These are phyloP conservation scores for Geranium incanum DNA, from an alignment of 441 rosid species.

Conservation along the genomic window DNA sequence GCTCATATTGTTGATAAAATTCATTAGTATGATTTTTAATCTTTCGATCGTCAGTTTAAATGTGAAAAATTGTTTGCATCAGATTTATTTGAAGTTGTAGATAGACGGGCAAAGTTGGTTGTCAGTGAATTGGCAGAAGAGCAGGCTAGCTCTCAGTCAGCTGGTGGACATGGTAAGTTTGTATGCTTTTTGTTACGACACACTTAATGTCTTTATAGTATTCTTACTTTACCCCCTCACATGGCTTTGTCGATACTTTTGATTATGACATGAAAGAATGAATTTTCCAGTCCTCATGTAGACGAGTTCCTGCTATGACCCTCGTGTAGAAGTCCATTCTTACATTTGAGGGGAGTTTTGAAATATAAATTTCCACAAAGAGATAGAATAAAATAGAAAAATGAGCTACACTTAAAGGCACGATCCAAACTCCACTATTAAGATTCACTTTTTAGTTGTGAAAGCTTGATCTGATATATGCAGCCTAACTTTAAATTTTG, in stretches of 20 bases:
- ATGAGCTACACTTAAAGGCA: too few relatives aligned
- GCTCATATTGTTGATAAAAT: background rate
- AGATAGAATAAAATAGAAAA: too few relatives aligned
- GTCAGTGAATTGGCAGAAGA: constrained; percentile 83
- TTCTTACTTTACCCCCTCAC: background rate
- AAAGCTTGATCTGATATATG: too few relatives aligned
- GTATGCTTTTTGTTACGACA: background rate
- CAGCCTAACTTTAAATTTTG: background rate
- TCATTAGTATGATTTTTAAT: background rate
- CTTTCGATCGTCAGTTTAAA: constrained; percentile 3
- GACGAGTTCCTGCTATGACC: too few relatives aligned
- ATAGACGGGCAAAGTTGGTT: constrained; percentile 92
- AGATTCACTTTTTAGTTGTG: too few relatives aligned
- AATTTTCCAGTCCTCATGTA: background rate
- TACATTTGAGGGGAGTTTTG: too few relatives aligned
- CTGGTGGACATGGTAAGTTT: constrained; percentile 36
- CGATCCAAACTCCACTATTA: too few relatives aligned
- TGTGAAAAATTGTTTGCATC: constrained; percentile 10
- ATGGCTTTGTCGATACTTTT: background rate
- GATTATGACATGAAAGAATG: background rate
- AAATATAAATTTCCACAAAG: too few relatives aligned
- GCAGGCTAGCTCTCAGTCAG: constrained; percentile 44
- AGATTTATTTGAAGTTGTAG: constrained; percentile 96
- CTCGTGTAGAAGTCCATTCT: too few relatives aligned
- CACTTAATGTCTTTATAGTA: background rate